Evolutionary conservation across 176 grass and related monocot species (phyloP).

Genomic region (Lolium rigidum): DNA sequence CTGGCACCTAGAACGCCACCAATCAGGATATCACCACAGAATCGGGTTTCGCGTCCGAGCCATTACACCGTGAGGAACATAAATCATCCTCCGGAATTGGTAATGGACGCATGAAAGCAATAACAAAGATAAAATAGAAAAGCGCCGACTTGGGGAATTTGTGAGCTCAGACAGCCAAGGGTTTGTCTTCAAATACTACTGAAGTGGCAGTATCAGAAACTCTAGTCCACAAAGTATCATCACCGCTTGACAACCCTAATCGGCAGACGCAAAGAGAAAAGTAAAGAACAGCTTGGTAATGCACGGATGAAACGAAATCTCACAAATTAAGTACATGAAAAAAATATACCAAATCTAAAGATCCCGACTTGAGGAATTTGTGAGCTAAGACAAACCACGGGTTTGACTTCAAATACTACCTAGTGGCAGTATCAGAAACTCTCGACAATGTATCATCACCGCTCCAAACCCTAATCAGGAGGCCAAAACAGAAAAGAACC

Average conservation of each 20-base stretch:
- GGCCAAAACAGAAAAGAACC: neutral
- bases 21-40: conserved; percentile 66
- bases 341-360: no score
- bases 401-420: conserved; percentile 62
- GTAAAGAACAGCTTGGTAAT: no score
- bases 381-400: conserved; percentile 79
- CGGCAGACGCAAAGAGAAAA: no score
- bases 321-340: no score
- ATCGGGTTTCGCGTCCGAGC: conserved; percentile 58
- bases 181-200: conserved; percentile 64
- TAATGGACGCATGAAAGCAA: conserved; percentile 55
- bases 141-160: neutral
- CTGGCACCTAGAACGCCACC: conserved; percentile 55
- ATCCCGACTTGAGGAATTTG: neutral
- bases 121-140: no score
- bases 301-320: no score
- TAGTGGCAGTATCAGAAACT: conserved; percentile 65
- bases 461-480: neutral
- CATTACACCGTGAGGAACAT: conserved; percentile 66
- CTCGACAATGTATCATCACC: conserved; percentile 64
- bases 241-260: conserved; percentile 51
- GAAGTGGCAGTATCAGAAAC: conserved; percentile 61
- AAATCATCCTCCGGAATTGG: conserved; percentile 61
- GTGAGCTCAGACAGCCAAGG: conserved; percentile 75
- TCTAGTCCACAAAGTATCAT: conserved; percentile 62